Conservation (phyloP, 306 rosid species). For the Quercus aquifolioides region DNA sequence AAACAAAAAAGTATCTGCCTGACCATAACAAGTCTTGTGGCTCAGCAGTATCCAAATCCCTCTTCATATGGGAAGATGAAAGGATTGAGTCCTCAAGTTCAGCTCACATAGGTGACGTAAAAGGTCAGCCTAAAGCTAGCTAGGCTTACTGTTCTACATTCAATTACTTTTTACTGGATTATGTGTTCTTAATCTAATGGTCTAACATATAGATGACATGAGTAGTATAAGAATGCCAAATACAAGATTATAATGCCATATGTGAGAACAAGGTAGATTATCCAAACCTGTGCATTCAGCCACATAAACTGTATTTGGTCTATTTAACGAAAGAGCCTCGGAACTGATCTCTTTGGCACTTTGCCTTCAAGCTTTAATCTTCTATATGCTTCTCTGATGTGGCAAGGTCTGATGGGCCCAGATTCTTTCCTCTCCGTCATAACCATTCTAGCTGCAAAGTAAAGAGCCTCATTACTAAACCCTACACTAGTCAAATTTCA, state of each 20-base stretch:
- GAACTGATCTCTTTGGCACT: slow-evolving; percentile 64
- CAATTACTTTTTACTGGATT: background rate
- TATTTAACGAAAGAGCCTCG: slow-evolving; percentile 73
- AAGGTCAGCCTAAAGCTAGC: background rate
- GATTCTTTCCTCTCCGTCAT: slow-evolving; percentile 87
- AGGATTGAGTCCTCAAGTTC: background rate
- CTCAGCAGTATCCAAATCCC: background rate
- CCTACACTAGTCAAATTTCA: background rate
- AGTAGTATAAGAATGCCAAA: background rate
- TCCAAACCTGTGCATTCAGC: slow-evolving; percentile 2
- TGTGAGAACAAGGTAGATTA: background rate
- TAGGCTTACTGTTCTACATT: background rate
- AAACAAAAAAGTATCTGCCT: background rate
- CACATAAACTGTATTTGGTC: slow-evolving; percentile 9
- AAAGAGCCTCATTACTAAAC: background rate
- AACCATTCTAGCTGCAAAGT: slow-evolving; percentile 66
- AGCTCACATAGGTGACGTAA: background rate
- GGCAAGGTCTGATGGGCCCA: slow-evolving; percentile 95
- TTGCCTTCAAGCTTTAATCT: slow-evolving; percentile 90
- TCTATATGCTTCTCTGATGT: slow-evolving; percentile 84
- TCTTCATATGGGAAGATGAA: background rate
- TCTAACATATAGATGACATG: background rate
- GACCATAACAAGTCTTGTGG: background rate
- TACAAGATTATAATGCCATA: background rate
- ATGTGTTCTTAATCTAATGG: background rate